Evolutionary conservation across 371 early-diverging fungal species (phyloP).

Genomic region (Mucor indicus): DNA sequence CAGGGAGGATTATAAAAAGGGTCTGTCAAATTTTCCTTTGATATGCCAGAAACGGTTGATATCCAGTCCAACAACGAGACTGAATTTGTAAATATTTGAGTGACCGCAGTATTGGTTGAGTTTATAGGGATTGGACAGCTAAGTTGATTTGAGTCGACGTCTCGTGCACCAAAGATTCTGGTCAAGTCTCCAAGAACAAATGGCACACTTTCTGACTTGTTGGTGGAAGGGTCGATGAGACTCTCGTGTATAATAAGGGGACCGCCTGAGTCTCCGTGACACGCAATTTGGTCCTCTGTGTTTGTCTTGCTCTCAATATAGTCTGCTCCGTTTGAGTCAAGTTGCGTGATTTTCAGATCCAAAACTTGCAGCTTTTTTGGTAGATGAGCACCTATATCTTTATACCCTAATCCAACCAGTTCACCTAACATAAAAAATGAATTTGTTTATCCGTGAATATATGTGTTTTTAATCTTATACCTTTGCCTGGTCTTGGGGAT

Average conservation of each 20-base stretch:
- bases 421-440: constrained; percentile 20
- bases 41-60: constrained; percentile 7
- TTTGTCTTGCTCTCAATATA: constrained; percentile 22
- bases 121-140: constrained; percentile 30
- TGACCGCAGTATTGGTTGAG: background rate
- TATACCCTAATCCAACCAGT: constrained; percentile 38
- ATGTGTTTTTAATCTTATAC: constrained; percentile 2
- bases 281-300: constrained; percentile 22
- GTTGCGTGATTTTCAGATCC: constrained; percentile 21
- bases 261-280: constrained; percentile 47
- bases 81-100: constrained; percentile 16
- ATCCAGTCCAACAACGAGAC: constrained; percentile 18
- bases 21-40: constrained; percentile 5
- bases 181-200: constrained; percentile 30
- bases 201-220: constrained; percentile 3
- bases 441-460: too few relatives aligned
- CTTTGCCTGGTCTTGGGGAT: too few relatives aligned
- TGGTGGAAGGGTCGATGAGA: background rate
- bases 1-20: constrained; percentile 19
- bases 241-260: constrained; percentile 20
- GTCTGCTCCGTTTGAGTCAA: constrained; percentile 8
- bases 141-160: constrained; percentile 13
- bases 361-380: constrained; percentile 21
- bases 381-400: constrained; percentile 10
- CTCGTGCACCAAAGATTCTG: constrained; percentile 40